Evolutionary conservation across 495 filamentous ascomycete genomes (phyloP), one percentile per base, ranked within the genome.

Genomic region (Parachaetomium inaequale): DNA sequence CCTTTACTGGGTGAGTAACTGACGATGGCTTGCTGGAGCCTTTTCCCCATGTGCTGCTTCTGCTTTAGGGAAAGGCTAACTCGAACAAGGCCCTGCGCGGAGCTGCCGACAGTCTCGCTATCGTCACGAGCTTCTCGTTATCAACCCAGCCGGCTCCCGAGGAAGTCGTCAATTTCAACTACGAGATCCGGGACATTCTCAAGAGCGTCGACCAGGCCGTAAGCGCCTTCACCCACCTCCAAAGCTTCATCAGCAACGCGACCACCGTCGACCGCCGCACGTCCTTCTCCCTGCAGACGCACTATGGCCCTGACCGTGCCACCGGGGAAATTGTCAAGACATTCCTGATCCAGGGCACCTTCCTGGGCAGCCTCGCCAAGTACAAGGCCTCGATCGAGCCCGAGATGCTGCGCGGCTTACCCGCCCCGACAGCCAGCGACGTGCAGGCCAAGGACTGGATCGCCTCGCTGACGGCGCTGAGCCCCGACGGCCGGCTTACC

Each of bases 31-130:
- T 46, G 0, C 17, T 62, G 32, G 19, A 43, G 7, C 58, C 42
- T 31, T 51, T 31, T 25, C n/a, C n/a, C n/a, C n/a, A 4, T 31
- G 45, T 2, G n/a, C n/a, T n/a, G n/a, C n/a, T n/a, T n/a, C n/a
- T n/a, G n/a, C n/a, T n/a, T n/a, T n/a, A n/a, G 26, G 31, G 40
- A n/a, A 21, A 58, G 49, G 52, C 36, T 56, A 17, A 40, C 4
- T 8, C 11, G 12, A 25, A 14, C 3, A 31, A 77, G 75, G 81
- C 79, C 23, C 66, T 86, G 50, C 79, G 81, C 61, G 84, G 84
- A 29, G 85, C 85, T 5, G 84, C 76, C 19, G 81, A 83, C 38
- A 82, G 80, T 3, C 84, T 87, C 61, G 85, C 83, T 25, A 78
- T 87, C 58, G 75, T 82, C 21, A 81, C 75, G 12, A 79, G 66